Conservation (phyloP, 192 early-diverging fungal genomes). For the Podila verticillata region DNA sequence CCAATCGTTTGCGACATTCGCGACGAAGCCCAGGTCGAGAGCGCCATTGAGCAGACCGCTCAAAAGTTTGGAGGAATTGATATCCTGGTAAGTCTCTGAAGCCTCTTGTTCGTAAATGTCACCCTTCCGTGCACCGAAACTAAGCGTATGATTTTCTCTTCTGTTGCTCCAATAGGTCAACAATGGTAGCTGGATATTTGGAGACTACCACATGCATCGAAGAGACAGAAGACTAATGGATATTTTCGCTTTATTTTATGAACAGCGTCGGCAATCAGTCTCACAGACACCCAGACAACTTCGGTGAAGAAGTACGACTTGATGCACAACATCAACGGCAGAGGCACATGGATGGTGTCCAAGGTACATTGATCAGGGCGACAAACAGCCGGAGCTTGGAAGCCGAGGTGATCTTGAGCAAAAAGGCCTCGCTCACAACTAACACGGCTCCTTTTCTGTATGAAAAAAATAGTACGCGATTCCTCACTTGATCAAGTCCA, state of each 20-base stretch:
- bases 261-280: conserved; percentile 73
- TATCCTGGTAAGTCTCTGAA: conserved; percentile 80
- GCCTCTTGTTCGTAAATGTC: neutral
- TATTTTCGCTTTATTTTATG: neutral
- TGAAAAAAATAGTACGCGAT: conserved; percentile 62
- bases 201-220: too few species aligned
- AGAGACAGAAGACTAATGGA: neutral
- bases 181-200: conserved; percentile 15
- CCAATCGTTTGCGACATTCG: conserved; percentile 87
- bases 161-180: conserved; percentile 21
- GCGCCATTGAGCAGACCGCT: conserved; percentile 73
- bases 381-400: neutral
- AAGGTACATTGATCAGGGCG: conserved; percentile 51
- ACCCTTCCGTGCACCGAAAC: neutral
- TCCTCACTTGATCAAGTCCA: conserved; percentile 71
- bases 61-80: conserved; percentile 81
- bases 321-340: conserved; percentile 81
- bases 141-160: neutral
- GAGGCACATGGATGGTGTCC: conserved; percentile 83
- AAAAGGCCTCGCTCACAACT: too few species aligned
- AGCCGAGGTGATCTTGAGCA: neutral
- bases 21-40: conserved; percentile 76
- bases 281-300: conserved; percentile 68
- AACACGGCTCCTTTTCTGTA: neutral
- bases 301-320: conserved; percentile 73